phyloP scores from a whole-genome alignment of 2,329 filamentous ascomycete species.

The Bertia moriformis region DNA sequence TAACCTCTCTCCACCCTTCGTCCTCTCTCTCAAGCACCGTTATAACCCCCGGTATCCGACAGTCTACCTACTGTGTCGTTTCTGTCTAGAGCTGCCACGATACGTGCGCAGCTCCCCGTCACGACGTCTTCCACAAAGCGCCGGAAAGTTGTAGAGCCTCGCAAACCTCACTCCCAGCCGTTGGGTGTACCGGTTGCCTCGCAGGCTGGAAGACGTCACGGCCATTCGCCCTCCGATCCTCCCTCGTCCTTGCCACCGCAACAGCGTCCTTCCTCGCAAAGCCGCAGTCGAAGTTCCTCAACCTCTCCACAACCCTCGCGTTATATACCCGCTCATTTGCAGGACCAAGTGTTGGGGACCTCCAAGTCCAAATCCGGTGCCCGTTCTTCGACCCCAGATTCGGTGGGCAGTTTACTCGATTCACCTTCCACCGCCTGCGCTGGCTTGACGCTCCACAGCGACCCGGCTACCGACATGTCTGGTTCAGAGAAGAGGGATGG shows the following conservation, averaged over 20 bases:
- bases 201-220: neutral
- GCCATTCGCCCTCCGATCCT: neutral
- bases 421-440: neutral
- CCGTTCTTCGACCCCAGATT: neutral
- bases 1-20: too few species aligned
- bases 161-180: neutral
- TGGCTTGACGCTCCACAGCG: neutral
- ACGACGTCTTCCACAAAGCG: neutral
- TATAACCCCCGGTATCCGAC: neutral
- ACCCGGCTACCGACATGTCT: neutral
- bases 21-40: too few species aligned
- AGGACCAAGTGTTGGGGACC: neutral
- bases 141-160: neutral
- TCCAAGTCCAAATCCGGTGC: neutral
- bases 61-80: too few species aligned
- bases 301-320: neutral
- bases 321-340: neutral
- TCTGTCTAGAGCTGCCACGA: neutral
- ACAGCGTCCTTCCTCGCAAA: neutral
- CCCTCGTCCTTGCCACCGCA: neutral
- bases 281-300: neutral
- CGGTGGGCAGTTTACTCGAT: neutral
- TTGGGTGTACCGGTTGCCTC: neutral
- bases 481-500: neutral
- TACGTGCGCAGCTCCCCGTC: conserved; percentile 1